Evolutionary conservation across 1,284 basidiomycete genomes (phyloP), one percentile per base, ranked within the genome.

Genomic region (Chalciporus sp.): DNA sequence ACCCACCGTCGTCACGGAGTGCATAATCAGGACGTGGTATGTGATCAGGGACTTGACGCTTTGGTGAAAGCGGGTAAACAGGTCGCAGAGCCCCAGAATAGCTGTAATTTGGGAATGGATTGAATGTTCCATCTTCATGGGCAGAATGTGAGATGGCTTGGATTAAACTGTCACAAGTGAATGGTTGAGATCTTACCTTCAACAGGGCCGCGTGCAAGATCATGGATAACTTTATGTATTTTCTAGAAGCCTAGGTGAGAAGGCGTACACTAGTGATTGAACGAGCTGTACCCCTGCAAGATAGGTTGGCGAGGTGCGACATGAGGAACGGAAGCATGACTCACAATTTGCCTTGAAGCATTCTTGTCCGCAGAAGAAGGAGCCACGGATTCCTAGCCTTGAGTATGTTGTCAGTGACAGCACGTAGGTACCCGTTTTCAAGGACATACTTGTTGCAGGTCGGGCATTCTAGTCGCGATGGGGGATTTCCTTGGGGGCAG

Each of bases 321-420:
- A n/a, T 45, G 9, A 20, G 35, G n/a, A 10, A 31, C 16, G 42
- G 14, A 37, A 14, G 4, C 4, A 28, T 19, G 20, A 29, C 88
- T 76, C 69, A 92, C 91, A 93, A 68, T 81, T 85, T 45, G 83
- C 77, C 69, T 92, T 94, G 80, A 94, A 93, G 74, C 91, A 94
- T 54, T 89, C 87, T 67, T 94, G 91, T 14, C 83, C 83, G 58
- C 91, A 94, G 71, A 92, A 94, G 68, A 88, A 90, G 28, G 90
- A 92, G 14, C 90, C 90, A 54, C 80, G 79, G 62, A 93, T 88
- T 47, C 88, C 89, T 39, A 92, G 77, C 70, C 90, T 92, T 58
- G 37, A 51, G 59, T 17, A 33, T 23, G 31, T 23, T 7, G 49
- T 56, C 14, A 35, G 57, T 26, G 42, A 51, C 31, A 51, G 48